These are phyloP conservation scores for Chamaenerion angustifolium DNA, from an alignment of 345 rosid species.

Conservation along the genomic window DNA sequence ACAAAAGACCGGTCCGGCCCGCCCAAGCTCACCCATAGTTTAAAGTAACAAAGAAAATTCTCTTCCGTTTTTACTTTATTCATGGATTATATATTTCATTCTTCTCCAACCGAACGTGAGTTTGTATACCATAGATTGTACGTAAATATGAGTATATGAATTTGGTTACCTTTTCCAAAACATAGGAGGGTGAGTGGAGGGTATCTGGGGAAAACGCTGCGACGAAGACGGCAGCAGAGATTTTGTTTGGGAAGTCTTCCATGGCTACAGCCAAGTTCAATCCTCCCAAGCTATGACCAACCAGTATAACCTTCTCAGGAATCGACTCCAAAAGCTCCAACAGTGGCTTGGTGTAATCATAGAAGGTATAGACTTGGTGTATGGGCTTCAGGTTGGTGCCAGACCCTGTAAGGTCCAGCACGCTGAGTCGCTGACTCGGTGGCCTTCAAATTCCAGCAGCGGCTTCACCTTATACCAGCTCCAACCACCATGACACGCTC, in stretches of 20 bases:
- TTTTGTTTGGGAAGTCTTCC: conserved; percentile 22
- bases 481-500: conserved; percentile 55
- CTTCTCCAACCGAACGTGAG: background rate
- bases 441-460: conserved; percentile 28
- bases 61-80: background rate
- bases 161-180: conserved; percentile 15
- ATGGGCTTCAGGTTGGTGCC: conserved; percentile 32
- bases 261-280: conserved; percentile 24
- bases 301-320: conserved; percentile 43
- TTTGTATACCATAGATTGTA: background rate
- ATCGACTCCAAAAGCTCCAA: conserved; percentile 19
- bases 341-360: conserved; percentile 35
- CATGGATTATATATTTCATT: background rate
- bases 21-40: no score
- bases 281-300: conserved; percentile 70
- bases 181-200: conserved; percentile 15
- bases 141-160: background rate
- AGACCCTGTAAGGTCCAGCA: conserved; percentile 33
- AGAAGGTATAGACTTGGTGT: conserved; percentile 24
- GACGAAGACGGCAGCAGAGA: conserved; percentile 22
- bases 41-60: background rate
- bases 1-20: no score
- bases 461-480: conserved; percentile 56
- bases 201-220: conserved; percentile 26
- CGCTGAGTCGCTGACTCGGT: conserved; percentile 36